Evolutionary conservation across 1,284 basidiomycete species (phyloP).

Genomic region (Abortiporus biennis): DNA sequence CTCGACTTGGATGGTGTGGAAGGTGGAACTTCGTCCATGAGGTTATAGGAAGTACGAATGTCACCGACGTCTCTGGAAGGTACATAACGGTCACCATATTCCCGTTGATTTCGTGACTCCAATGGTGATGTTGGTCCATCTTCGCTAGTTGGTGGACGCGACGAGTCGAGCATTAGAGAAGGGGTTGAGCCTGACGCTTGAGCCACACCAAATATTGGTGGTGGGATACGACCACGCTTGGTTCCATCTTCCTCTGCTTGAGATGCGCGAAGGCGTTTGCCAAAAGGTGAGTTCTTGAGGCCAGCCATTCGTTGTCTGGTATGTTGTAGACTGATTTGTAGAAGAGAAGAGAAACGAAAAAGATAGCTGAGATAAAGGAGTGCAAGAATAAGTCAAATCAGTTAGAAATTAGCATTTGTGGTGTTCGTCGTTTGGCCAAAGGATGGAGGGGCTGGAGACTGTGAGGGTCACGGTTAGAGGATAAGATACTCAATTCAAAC

Average conservation of each 20-base stretch:
- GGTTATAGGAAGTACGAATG: constrained; percentile 70
- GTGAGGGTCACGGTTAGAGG: no score
- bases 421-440: constrained; percentile 10
- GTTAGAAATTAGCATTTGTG: constrained; percentile 22
- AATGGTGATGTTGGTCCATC: constrained; percentile 48
- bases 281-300: constrained; percentile 76
- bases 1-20: constrained; percentile 64
- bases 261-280: constrained; percentile 66
- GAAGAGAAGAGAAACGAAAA: constrained; percentile 8
- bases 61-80: constrained; percentile 67
- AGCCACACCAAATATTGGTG: constrained; percentile 42
- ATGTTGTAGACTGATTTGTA: constrained; percentile 13
- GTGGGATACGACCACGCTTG: constrained; percentile 33
- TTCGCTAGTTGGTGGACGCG: constrained; percentile 47
- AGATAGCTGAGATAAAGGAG: background rate
- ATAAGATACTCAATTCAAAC: constrained; percentile 8
- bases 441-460: no score
- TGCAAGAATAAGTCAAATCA: constrained; percentile 15
- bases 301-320: constrained; percentile 45
- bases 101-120: constrained; percentile 34
- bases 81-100: constrained; percentile 76
- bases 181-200: constrained; percentile 37
- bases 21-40: constrained; percentile 63
- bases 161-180: constrained; percentile 38
- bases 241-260: constrained; percentile 51